Evolutionary conservation across 2,329 filamentous ascomycete genomes (phyloP), one percentile per base, ranked within the genome.

Genomic region (Podosphaera xanthii): DNA sequence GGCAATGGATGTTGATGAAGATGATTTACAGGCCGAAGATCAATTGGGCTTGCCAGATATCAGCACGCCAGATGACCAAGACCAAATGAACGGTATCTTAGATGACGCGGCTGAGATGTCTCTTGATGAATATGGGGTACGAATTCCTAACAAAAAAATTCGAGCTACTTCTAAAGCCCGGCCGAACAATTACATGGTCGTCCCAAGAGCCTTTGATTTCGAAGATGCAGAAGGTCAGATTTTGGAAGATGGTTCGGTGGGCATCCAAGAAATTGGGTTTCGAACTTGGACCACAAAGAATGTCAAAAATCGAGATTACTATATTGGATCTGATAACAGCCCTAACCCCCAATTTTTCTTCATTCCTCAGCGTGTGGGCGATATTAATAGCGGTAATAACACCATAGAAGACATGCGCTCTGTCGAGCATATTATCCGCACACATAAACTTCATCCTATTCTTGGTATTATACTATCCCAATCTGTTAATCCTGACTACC

Each of bases 81-180:
- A 55, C 12, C 35, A 60, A 52, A 36, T 48, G 49, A 53, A 36
- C 33, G 58, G 55, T 38, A 14, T 59, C 2, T 53, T 38, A 14
- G 58, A 52, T 7, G 49, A 59, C 46, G 55, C 55, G 10, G 55
- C 55, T 3, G 64, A 64, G 12, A 60, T 65, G 44, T 61, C 63
- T 34, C 61, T 62, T 12, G 68, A 69, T 58, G 62, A 65, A 49
- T 65, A 63, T 58, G 67, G 67, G 38, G 64, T 66, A n/a, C 62
- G 61, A 35, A 61, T 68, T 12, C 66, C 67, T 4, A 58, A 50
- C 33, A 62, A 61, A 57, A 61, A 61, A 14, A 49, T 49, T n/a
- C 60, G 61, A 38, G 58, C 58, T n/a, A 59, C 59, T 53, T 58
- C 42, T 40, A 57, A 49, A 49, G 48, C 40, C 12, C 35, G 49